Evolutionary conservation across 768 basidiomycete genomes (phyloP).

Genomic region (button mushroom (Agaricus bisporus)): DNA sequence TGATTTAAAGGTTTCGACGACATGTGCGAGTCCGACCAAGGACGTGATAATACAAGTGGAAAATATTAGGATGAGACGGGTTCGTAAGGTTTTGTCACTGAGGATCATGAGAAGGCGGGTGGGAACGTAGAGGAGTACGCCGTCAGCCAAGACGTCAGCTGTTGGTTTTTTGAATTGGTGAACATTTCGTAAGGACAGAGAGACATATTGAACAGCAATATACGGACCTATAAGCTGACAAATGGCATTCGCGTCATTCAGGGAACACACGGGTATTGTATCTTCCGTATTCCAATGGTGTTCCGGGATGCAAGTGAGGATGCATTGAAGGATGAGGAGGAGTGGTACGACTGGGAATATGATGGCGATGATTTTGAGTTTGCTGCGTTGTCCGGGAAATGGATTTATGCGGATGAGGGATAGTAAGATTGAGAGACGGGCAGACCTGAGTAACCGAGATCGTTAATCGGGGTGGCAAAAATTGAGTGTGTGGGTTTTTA

Average conservation of each 20-base stretch:
- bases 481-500: background rate
- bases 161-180: background rate
- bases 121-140: slow-evolving; percentile 39
- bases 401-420: slow-evolving; percentile 49
- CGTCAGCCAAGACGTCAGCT: slow-evolving; percentile 27
- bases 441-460: slow-evolving; percentile 23
- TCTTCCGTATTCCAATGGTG: background rate
- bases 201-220: background rate
- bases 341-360: slow-evolving; percentile 23
- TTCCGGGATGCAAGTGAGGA: slow-evolving; percentile 36
- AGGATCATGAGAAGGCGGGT: slow-evolving; percentile 38
- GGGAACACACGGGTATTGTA: background rate
- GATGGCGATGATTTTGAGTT: slow-evolving; percentile 20
- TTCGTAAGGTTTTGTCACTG: slow-evolving; percentile 29
- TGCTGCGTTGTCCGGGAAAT: slow-evolving; percentile 1
- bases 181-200: no score
- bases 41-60: slow-evolving; percentile 48
- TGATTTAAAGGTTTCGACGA: slow-evolving; percentile 28
- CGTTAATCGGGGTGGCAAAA: background rate
- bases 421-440: slow-evolving; percentile 48
- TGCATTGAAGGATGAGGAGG: slow-evolving; percentile 37
- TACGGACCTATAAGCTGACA: slow-evolving; percentile 6
- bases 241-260: slow-evolving; percentile 1
- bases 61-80: slow-evolving; percentile 44
- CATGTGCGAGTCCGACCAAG: slow-evolving; percentile 39